A percentile compares a stretch with the other conserved stretches of the same genome.
Evolutionary conservation across 2,329 filamentous ascomycete species (phyloP).

Genomic region (Blastomyces emzantsi): DNA sequence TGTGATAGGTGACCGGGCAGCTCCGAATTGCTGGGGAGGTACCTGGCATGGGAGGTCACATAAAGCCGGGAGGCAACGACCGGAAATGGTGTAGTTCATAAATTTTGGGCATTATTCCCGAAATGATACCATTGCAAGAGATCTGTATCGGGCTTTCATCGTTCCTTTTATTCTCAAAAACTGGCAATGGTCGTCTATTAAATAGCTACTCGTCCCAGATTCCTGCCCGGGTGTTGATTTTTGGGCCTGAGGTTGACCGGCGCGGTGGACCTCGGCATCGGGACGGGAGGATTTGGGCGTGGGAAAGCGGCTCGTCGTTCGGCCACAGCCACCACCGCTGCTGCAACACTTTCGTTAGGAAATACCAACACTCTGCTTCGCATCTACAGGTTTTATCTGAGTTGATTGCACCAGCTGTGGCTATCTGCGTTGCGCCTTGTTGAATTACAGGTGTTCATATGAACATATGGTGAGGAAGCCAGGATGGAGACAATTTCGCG

Average conservation of each 20-base stretch:
- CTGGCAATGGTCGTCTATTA: neutral
- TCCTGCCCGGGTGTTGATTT: neutral
- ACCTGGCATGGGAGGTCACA: neutral
- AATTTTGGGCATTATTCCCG: neutral
- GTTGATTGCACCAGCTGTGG: neutral
- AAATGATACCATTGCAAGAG: neutral
- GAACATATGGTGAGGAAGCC: conserved; percentile 9
- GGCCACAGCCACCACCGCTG: conserved; percentile 15
- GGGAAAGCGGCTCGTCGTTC: conserved; percentile 7
- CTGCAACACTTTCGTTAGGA: neutral
- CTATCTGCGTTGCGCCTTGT: neutral
- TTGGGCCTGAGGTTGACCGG: neutral
- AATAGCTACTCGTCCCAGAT: neutral
- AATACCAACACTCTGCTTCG: neutral
- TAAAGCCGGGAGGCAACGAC: neutral
- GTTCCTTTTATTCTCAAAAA: neutral
- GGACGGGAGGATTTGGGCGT: conserved; percentile 22
- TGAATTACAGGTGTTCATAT: neutral
- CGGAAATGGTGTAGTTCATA: neutral
- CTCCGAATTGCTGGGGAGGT: neutral
- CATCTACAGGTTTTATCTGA: too few relatives aligned
- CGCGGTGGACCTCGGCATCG: conserved; percentile 29
- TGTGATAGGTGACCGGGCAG: neutral
- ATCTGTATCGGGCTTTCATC: neutral
- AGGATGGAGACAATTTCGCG: conserved; percentile 39